phyloP scores from a whole-genome alignment of 495 filamentous ascomycete genomes.

The Penicillium lividum region DNA sequence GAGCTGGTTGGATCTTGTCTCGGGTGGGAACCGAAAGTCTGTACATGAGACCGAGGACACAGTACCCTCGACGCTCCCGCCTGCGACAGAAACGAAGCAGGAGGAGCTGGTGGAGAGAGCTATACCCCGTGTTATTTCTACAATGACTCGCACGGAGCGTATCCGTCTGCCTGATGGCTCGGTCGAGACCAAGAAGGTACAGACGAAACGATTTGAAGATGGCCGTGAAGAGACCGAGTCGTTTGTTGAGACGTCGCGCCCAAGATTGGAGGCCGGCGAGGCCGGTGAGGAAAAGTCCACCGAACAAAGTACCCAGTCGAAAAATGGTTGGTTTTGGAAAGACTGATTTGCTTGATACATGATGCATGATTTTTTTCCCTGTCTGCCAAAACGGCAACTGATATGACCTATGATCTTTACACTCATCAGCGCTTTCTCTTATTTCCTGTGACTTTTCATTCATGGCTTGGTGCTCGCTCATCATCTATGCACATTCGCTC shows the following conservation, averaged over 20 bases:
- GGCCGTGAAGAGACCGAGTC: constrained; percentile 61
- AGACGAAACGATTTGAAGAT: constrained; percentile 64
- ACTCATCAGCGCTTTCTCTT: constrained; percentile 16
- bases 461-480: not conserved
- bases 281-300: constrained; percentile 6
- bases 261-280: constrained; percentile 11
- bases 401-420: constrained; percentile 12
- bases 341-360: constrained; percentile 18
- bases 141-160: constrained; percentile 57
- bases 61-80: not conserved
- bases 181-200: constrained; percentile 57
- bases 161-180: constrained; percentile 59
- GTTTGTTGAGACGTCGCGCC: constrained; percentile 36
- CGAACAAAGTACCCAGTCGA: constrained; percentile 19
- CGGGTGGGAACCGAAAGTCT: constrained; percentile 33
- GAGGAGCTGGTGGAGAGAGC: constrained; percentile 5
- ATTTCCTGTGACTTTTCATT: constrained; percentile 1
- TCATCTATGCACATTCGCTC: not conserved
- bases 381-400: constrained; percentile 1
- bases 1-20: constrained; percentile 36
- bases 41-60: constrained; percentile 24
- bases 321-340: constrained; percentile 48
- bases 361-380: constrained; percentile 7
- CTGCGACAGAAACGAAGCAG: constrained; percentile 5
- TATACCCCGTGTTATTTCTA: constrained; percentile 51